Evolutionary conservation across 1,284 basidiomycete species (phyloP).

Genomic region (Earliella scabrosa): DNA sequence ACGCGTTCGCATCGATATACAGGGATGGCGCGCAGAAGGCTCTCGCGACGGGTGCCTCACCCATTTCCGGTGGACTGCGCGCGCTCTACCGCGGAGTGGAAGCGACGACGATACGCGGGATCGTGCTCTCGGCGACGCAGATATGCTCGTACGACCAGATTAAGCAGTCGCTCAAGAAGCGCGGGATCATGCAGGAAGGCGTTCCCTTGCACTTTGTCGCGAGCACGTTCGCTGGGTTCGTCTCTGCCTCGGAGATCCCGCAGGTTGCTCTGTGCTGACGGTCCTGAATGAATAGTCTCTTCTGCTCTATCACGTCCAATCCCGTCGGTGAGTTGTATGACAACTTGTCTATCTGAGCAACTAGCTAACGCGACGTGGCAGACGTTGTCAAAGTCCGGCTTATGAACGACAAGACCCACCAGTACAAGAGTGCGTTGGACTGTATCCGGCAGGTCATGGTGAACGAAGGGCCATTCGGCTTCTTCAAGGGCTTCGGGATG

Average conservation of each 20-base stretch:
- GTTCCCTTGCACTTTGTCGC: conserved; percentile 39
- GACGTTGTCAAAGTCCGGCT: conserved; percentile 46
- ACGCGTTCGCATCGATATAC: conserved; percentile 40
- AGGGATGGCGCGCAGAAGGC: conserved; percentile 33
- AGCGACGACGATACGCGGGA: conserved; percentile 42
- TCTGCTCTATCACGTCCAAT: conserved; percentile 45
- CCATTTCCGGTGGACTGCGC: conserved; percentile 33
- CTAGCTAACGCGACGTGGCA: conserved; percentile 5
- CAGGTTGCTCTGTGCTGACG: neutral
- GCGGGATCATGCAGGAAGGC: conserved; percentile 40
- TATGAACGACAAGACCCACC: conserved; percentile 45
- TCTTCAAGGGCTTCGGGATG: conserved; percentile 46
- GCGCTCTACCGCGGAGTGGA: conserved; percentile 42
- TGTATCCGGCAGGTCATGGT: conserved; percentile 36
- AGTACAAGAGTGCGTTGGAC: conserved; percentile 36
- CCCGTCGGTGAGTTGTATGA: conserved; percentile 38
- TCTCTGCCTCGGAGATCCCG: neutral
- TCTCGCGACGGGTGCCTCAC: conserved; percentile 4
- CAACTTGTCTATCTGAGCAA: neutral
- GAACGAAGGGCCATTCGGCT: conserved; percentile 40
- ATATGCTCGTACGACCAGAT: conserved; percentile 45
- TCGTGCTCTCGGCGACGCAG: conserved; percentile 42
- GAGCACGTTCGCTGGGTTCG: conserved; percentile 42
- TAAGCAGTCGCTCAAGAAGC: conserved; percentile 41
- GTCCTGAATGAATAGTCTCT: conserved; percentile 28